Base-by-base conservation (phyloP, 2,329 filamentous ascomycete species). In the Fusarium nisikadoi region DNA sequence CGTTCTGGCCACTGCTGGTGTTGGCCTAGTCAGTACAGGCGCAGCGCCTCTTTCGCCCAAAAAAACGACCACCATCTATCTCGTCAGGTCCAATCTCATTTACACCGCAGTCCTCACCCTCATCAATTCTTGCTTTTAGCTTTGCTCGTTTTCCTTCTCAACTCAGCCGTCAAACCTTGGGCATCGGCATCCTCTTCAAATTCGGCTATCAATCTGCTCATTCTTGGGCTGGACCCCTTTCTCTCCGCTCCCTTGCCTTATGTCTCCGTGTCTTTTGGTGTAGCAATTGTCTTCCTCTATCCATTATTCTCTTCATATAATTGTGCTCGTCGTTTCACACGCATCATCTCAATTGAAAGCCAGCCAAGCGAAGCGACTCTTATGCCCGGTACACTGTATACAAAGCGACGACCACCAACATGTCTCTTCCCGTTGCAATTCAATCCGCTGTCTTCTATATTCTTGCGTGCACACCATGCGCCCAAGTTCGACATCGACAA, bases 361-460 rank as follows among this genome's bases (percentile, higher is more conserved):
- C 47, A 38, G 39, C 46, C 27, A 54, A 63, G 50, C 53, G 31
- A 62, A 63, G 45, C 65, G n/a, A 69, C 45, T 68, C 65, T 64
- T 71, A 77, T 77, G 75, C 69, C 64, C 57, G 70, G 66, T 53
- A 23, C 60, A 70, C 58, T 57, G 43, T 62, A 72, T 65, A 68
- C 62, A 64, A 73, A 63, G 57, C 69, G 57, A 62, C 75, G 61
- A 66, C 67, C 63, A 73, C 70, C 78, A 68, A 64, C 50, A 84
- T 84, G 83, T 84, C 83, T 70, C 80, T 91, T 71, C 83, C 84
- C 63, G 85, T 89, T 67, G 90, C 89, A 76, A 84, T 94, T 36
- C 93, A 94, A 81, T 94, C 92, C 58, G 92, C 91, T 73, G 84
- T 93, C 79, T 95, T 94, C 85, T 94, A 93, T 84, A 86, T 94